These are phyloP conservation scores for Microdochium paspali DNA, from an alignment of 2,329 filamentous ascomycete species.

Conservation along the genomic window DNA sequence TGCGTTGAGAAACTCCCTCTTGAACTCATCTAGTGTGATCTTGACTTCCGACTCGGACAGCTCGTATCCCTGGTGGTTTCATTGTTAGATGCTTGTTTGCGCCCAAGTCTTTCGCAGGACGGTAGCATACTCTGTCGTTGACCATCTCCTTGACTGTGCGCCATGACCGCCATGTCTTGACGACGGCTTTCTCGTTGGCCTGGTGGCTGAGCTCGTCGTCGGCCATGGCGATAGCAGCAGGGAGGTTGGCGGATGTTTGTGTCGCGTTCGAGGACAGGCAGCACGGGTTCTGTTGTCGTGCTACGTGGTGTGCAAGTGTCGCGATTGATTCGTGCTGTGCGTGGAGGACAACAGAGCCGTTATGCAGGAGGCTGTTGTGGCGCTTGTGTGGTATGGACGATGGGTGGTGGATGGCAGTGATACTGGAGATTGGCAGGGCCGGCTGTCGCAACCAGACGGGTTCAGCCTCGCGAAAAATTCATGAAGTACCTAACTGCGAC, in stretches of 20 bases:
- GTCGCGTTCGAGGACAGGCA: too few relatives aligned
- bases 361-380: not conserved
- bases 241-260: not conserved
- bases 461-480: too few relatives aligned
- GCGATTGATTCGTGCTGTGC: too few relatives aligned
- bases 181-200: slow-evolving; percentile 40
- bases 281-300: not conserved
- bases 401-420: too few relatives aligned
- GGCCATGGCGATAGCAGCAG: slow-evolving; percentile 19
- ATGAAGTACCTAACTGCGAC: too few relatives aligned
- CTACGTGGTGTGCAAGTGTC: too few relatives aligned
- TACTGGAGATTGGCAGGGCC: too few relatives aligned
- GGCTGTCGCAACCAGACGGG: too few relatives aligned
- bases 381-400: too few relatives aligned
- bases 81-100: slow-evolving; percentile 4
- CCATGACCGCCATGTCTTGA: slow-evolving; percentile 87
- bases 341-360: not conserved
- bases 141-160: slow-evolving; percentile 94
- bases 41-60: slow-evolving; percentile 82
- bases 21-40: slow-evolving; percentile 78
- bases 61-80: slow-evolving; percentile 68
- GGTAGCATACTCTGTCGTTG: slow-evolving; percentile 65
- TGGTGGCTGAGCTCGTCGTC: slow-evolving; percentile 28
- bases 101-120: not conserved
- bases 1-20: slow-evolving; percentile 57